Evolutionary conservation across 2,329 filamentous ascomycete genomes (phyloP).

Genomic region (Raffaelea ambrosiae): DNA sequence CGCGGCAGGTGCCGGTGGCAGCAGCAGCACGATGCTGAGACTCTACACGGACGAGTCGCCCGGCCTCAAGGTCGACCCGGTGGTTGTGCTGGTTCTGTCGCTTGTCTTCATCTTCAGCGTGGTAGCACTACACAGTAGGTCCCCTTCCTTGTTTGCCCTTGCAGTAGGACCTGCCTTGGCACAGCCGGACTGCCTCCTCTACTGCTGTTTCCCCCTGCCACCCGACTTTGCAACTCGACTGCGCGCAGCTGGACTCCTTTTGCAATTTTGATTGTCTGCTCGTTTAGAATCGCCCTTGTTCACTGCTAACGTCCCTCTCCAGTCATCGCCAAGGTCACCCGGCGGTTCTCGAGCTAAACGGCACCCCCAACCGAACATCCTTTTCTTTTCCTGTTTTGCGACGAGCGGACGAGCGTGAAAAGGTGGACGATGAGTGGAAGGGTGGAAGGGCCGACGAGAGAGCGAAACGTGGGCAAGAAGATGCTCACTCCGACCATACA

Average conservation of each 20-base stretch:
- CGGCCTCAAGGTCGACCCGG: slow-evolving; percentile 93
- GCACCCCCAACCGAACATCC: background rate
- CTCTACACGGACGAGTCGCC: slow-evolving; percentile 98
- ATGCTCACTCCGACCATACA: no score
- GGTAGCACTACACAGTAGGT: slow-evolving; percentile 91
- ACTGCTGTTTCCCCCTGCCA: no score
- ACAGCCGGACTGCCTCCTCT: no score
- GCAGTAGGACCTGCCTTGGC: no score
- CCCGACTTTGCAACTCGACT: no score
- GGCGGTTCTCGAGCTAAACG: slow-evolving; percentile 19
- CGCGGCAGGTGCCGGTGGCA: slow-evolving; percentile 88
- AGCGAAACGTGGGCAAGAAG: background rate
- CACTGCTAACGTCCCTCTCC: background rate
- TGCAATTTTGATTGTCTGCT: no score
- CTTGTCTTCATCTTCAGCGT: slow-evolving; percentile 99
- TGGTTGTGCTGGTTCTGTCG: slow-evolving; percentile 91
- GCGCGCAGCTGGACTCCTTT: no score
- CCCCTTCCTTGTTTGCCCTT: no score
- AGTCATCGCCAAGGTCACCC: slow-evolving; percentile 18
- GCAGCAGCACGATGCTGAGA: slow-evolving; percentile 95
- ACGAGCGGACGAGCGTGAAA: no score
- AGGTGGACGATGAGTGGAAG: background rate
- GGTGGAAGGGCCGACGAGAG: background rate
- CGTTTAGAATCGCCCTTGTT: no score
- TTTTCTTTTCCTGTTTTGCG: no score